phyloP scores from a whole-genome alignment of 306 rosid species.

The Sphenostylis stenocarpa region DNA sequence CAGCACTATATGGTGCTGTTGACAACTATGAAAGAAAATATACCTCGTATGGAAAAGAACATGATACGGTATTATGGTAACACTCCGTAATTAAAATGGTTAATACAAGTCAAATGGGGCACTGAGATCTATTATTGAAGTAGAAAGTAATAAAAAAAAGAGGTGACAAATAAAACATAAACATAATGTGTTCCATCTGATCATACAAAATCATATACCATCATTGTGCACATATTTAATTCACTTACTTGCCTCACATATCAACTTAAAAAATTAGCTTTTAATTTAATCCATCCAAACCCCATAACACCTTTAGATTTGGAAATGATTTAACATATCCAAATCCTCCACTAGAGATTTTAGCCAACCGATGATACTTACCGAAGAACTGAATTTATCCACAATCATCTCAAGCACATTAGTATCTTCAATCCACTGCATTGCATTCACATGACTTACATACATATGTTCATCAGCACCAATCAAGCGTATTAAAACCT shows the following conservation, averaged over 20 bases:
- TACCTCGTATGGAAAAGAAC: conserved; percentile 10
- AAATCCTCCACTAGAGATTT: background rate
- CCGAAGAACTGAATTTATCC: conserved; percentile 93
- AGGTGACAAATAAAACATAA: too few species aligned
- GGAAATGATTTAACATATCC: conserved; percentile 1
- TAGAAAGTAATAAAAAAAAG: background rate
- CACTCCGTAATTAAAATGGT: background rate
- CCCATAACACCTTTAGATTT: background rate
- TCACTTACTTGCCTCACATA: background rate
- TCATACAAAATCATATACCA: background rate
- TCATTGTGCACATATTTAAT: background rate
- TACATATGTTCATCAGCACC: conserved; percentile 99
- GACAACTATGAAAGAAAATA: background rate
- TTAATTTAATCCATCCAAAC: background rate
- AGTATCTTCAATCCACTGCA: conserved; percentile 93
- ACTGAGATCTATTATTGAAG: background rate
- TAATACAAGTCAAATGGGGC: background rate
- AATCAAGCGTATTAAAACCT: conserved; percentile 94
- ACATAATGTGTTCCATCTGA: background rate
- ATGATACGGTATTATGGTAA: background rate
- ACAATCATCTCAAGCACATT: conserved; percentile 96
- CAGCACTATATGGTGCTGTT: background rate
- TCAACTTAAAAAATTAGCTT: background rate
- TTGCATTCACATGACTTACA: conserved; percentile 68
- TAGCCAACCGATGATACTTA: conserved; percentile 47